Evolutionary conservation across 345 rosid genomes (phyloP).

Genomic region (Streptanthus diversifolius): DNA sequence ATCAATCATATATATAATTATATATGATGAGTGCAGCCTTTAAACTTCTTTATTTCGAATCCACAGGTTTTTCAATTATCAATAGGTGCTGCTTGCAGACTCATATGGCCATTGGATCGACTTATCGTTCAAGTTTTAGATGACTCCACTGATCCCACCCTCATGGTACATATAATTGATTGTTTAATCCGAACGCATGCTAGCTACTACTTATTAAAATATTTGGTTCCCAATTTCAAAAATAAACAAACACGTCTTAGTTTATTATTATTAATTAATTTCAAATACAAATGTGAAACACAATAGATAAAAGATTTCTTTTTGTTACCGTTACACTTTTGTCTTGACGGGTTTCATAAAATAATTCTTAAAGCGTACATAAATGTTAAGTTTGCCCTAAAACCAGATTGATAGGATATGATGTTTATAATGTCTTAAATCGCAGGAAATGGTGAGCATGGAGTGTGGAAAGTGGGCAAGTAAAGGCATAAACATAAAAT

Average conservation of each 20-base stretch:
- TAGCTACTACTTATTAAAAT: not conserved
- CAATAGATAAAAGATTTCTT: not conserved
- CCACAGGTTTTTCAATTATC: constrained; percentile 57
- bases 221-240: not conserved
- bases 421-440: not conserved
- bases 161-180: constrained; percentile 36
- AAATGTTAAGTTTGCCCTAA: not conserved
- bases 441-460: constrained; percentile 33
- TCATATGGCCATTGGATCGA: constrained; percentile 55
- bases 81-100: constrained; percentile 59
- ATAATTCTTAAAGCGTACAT: not conserved
- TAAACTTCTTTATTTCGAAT: not conserved
- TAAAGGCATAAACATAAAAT: constrained; percentile 39
- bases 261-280: not conserved
- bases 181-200: not conserved
- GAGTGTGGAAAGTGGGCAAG: constrained; percentile 39
- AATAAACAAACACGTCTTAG: not conserved
- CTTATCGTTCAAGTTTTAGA: constrained; percentile 61
- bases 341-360: not conserved
- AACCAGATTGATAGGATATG: too few relatives aligned
- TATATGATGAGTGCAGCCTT: not conserved
- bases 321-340: not conserved
- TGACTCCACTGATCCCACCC: constrained; percentile 56
- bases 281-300: not conserved
- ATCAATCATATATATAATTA: not conserved